Evolutionary conservation across 2,329 filamentous ascomycete species (phyloP), one percentile per base, ranked within the genome.

Genomic region (Sarocladium brachiariae): DNA sequence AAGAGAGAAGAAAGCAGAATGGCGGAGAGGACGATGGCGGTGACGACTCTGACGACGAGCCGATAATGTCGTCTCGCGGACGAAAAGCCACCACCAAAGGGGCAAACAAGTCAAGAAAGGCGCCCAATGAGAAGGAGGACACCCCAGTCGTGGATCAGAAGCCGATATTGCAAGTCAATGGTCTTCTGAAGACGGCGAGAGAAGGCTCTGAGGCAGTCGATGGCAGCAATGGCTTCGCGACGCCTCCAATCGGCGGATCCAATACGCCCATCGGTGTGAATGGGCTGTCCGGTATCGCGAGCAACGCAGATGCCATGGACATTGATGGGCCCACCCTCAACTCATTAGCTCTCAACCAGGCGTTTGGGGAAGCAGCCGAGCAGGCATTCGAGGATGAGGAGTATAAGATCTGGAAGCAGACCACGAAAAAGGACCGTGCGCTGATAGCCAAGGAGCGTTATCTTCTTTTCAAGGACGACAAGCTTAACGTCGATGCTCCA

Each of bases 361-460:
- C 81, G 1, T 76, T 87, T 51, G 80, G 80, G 14, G 77, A 86
- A 52, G 79, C 80, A 25, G 77, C 75, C 13, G 87, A 95, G 58
- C 88, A 95, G 58, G 78, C 80, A 11, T 89, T 89, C 57, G 83
- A 95, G 58, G 91, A 97, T 59, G 91, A 97, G 52, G 92, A 96
- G 63, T 96, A 93, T 70, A 95, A 95, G 65, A 87, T 93, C 31
- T 99, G 95, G 93, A 99, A 97, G 71, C 92, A 97, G 67, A 89
- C 96, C 35, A 99, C 93, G 2, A 97, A 97, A 70, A 96, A 93
- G 64, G 91, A 96, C 61, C 84, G 93, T 55, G 93, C 93, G 3
- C 73, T 86, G 21, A 82, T 92, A 50, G 87, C 93, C 53, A 89
- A 91, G 56, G 89, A 96, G 63, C 81, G 93, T 27, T 84, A 90